Conservation (phyloP, 164 flowering plant species). For the Berberis vulgaris region DNA sequence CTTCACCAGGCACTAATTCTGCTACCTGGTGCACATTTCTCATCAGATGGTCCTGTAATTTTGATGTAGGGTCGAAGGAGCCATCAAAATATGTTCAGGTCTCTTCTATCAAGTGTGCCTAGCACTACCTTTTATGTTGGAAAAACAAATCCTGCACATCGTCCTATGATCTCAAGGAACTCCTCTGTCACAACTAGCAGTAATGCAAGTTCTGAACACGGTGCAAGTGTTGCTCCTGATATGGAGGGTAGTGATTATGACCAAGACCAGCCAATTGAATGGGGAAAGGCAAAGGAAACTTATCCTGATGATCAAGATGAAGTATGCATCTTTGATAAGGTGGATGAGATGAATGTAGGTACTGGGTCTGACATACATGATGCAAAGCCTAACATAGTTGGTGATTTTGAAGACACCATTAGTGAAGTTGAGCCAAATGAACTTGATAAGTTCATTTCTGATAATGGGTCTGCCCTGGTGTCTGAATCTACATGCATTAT, state of each 20-base stretch:
- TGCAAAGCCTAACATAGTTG: slow-evolving; percentile 15
- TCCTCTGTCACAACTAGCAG: slow-evolving; percentile 84
- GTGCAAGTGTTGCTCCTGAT: slow-evolving; percentile 50
- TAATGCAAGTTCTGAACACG: slow-evolving; percentile 78
- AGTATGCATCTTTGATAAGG: slow-evolving; percentile 53
- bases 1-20: no score
- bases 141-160: slow-evolving; percentile 50
- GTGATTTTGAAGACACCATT: slow-evolving; percentile 17
- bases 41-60: no score
- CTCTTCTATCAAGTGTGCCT: slow-evolving; percentile 92
- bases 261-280: slow-evolving; percentile 44
- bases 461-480: slow-evolving; percentile 14
- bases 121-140: slow-evolving; percentile 72
- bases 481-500: slow-evolving; percentile 18
- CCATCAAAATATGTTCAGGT: slow-evolving; percentile 94
- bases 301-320: slow-evolving; percentile 44
- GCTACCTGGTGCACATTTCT: no score
- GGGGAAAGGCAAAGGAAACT: slow-evolving; percentile 17
- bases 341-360: slow-evolving; percentile 33
- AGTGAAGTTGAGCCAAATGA: slow-evolving; percentile 19
- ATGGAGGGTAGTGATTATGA: slow-evolving; percentile 58
- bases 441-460: slow-evolving; percentile 18
- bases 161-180: slow-evolving; percentile 51
- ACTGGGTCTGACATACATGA: slow-evolving; percentile 19
- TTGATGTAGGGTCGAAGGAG: slow-evolving; percentile 63